phyloP scores from a whole-genome alignment of 176 grass and related monocot genomes.

The Tillandsia leiboldiana region DNA sequence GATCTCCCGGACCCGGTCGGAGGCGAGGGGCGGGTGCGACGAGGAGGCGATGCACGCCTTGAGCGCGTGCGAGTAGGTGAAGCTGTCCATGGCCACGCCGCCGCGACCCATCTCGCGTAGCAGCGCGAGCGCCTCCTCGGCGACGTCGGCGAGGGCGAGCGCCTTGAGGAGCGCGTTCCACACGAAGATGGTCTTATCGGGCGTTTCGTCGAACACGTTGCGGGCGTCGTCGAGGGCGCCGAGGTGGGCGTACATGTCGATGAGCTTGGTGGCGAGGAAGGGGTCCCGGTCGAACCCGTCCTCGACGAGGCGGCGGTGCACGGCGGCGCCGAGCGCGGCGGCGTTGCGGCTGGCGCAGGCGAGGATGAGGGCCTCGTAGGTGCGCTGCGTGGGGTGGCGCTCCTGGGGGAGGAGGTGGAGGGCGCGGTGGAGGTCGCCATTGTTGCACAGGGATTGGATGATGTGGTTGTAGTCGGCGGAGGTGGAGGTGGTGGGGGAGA shows the following conservation, averaged over 20 bases:
- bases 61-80: slow-evolving; percentile 55
- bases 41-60: slow-evolving; percentile 76
- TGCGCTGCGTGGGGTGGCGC: slow-evolving; percentile 59
- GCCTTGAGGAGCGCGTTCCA: slow-evolving; percentile 80
- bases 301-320: slow-evolving; percentile 39
- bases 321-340: slow-evolving; percentile 23
- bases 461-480: slow-evolving; percentile 32
- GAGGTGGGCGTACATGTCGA: slow-evolving; percentile 52
- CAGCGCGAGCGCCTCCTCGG: slow-evolving; percentile 47
- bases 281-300: slow-evolving; percentile 45
- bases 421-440: slow-evolving; percentile 37
- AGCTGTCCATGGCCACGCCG: slow-evolving; percentile 52
- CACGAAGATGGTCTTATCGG: slow-evolving; percentile 58
- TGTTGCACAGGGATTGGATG: slow-evolving; percentile 58
- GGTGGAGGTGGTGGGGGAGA: slow-evolving; percentile 6
- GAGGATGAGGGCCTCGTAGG: slow-evolving; percentile 62
- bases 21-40: slow-evolving; percentile 16
- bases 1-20: slow-evolving; percentile 38
- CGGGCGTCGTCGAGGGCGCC: slow-evolving; percentile 40
- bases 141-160: slow-evolving; percentile 38
- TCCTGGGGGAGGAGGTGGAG: slow-evolving; percentile 43
- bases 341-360: slow-evolving; percentile 30
- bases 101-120: slow-evolving; percentile 49
- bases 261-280: slow-evolving; percentile 64
- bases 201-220: slow-evolving; percentile 62